Evolutionary conservation across 2,329 filamentous ascomycete genomes (phyloP).

Genomic region (Cryphonectria nitschkei): DNA sequence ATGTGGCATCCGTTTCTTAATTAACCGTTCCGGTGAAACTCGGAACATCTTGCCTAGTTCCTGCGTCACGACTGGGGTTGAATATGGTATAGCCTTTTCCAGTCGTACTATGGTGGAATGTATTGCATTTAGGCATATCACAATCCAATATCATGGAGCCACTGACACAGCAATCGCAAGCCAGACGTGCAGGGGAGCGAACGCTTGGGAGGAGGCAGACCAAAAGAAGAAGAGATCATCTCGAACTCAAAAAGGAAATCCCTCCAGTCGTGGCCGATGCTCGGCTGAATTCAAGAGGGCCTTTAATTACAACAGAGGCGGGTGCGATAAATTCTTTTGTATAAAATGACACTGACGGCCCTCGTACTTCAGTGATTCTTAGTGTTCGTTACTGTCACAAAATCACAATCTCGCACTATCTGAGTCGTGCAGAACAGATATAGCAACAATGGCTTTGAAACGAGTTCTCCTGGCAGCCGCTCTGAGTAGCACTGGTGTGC

Average conservation of each 20-base stretch:
- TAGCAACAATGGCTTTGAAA: constrained; percentile 34
- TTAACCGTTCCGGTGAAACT: constrained; percentile 7
- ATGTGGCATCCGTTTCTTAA: constrained; percentile 4
- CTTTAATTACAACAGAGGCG: neutral
- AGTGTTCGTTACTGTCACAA: neutral
- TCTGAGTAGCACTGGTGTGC: constrained; percentile 39
- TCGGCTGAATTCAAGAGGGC: neutral
- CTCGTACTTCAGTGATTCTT: neutral
- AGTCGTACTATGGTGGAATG: neutral
- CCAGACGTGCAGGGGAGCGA: neutral
- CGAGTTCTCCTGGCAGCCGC: constrained; percentile 40
- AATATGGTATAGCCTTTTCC: neutral
- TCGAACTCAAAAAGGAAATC: constrained; percentile 11
- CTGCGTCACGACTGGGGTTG: constrained; percentile 5
- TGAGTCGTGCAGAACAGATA: constrained; percentile 6
- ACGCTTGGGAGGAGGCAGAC: neutral
- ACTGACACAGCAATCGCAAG: neutral
- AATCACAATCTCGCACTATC: neutral
- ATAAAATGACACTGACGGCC: neutral
- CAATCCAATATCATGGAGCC: constrained; percentile 1
- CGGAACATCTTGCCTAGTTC: constrained; percentile 16
- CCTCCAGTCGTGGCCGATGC: constrained; percentile 20
- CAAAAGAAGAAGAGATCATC: neutral
- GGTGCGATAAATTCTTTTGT: neutral
- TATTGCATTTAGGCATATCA: neutral